These are phyloP conservation scores for Mollisia scopiformis DNA, from an alignment of 2,329 filamentous ascomycete genomes.

Conservation along the genomic window DNA sequence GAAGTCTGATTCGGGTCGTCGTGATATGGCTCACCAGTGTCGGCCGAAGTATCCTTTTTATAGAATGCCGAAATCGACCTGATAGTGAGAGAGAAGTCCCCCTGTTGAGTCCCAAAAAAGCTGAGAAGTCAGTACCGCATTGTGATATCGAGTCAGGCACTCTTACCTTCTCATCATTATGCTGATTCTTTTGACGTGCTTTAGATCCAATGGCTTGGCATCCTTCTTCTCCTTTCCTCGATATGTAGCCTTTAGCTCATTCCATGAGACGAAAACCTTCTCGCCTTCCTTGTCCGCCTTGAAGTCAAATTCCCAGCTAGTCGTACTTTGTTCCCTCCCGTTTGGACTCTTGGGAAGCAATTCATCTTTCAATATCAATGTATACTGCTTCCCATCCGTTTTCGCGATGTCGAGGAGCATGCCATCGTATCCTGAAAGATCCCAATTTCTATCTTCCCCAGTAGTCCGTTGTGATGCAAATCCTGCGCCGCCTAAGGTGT, in stretches of 20 bases:
- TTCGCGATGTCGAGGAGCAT: conserved; percentile 55
- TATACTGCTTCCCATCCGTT: conserved; percentile 70
- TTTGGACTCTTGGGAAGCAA: conserved; percentile 59
- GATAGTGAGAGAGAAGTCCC: conserved; percentile 63
- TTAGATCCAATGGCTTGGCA: conserved; percentile 59
- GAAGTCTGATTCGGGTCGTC: conserved; percentile 15
- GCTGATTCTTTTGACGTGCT: conserved; percentile 66
- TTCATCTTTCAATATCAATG: conserved; percentile 74
- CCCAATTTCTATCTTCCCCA: conserved; percentile 58
- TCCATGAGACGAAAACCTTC: conserved; percentile 63
- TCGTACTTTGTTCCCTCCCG: conserved; percentile 70
- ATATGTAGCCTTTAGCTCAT: conserved; percentile 71
- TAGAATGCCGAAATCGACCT: conserved; percentile 54
- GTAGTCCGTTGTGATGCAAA: conserved; percentile 79
- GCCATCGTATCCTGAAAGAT: conserved; percentile 66
- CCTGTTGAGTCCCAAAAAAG: conserved; percentile 76
- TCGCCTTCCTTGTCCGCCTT: conserved; percentile 36
- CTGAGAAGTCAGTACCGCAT: conserved; percentile 38
- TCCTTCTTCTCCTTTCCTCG: conserved; percentile 67
- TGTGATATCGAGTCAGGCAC: background rate
- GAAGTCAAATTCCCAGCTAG: conserved; percentile 79
- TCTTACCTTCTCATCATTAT: conserved; percentile 77
- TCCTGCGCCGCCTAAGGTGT: conserved; percentile 76
- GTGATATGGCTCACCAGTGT: conserved; percentile 16
- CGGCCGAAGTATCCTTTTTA: conserved; percentile 6